Evolutionary conservation across 371 early-diverging fungal genomes (phyloP).

Genomic region (Blyttiomyces sp.): DNA sequence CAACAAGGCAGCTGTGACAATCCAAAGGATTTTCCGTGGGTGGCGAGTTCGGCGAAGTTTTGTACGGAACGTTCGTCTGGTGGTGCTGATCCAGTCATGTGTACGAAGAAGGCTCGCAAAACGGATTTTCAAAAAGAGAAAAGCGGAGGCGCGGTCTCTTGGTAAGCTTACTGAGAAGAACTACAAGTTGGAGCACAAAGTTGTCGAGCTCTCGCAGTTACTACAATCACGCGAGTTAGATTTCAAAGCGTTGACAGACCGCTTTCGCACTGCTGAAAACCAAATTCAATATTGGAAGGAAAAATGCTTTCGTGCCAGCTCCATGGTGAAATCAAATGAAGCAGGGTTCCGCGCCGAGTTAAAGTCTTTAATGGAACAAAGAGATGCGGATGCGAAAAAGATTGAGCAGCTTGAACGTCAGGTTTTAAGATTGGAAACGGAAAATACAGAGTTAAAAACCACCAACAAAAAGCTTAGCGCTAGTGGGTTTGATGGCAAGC

Average conservation of each 20-base stretch:
- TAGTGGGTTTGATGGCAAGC: no score
- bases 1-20: conserved; percentile 70
- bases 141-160: conserved; percentile 83
- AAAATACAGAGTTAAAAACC: no score
- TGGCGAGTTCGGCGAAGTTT: conserved; percentile 57
- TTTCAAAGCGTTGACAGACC: conserved; percentile 54
- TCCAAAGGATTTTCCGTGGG: conserved; percentile 52
- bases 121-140: conserved; percentile 56
- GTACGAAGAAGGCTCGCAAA: conserved; percentile 72
- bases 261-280: conserved; percentile 58
- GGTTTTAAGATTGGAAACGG: no score
- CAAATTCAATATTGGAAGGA: conserved; percentile 31
- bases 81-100: conserved; percentile 77
- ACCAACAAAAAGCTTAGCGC: no score
- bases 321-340: no score
- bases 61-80: conserved; percentile 42
- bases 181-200: conserved; percentile 90
- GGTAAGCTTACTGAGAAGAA: conserved; percentile 89
- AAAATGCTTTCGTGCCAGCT: conserved; percentile 5
- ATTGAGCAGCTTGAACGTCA: no score
- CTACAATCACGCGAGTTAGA: conserved; percentile 71
- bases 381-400: no score
- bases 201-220: conserved; percentile 87
- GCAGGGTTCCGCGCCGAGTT: no score
- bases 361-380: no score